Evolutionary conservation across 2,329 filamentous ascomycete genomes (phyloP), one percentile per base, ranked within the genome.

Genomic region (Trematosphaeria pertusa): DNA sequence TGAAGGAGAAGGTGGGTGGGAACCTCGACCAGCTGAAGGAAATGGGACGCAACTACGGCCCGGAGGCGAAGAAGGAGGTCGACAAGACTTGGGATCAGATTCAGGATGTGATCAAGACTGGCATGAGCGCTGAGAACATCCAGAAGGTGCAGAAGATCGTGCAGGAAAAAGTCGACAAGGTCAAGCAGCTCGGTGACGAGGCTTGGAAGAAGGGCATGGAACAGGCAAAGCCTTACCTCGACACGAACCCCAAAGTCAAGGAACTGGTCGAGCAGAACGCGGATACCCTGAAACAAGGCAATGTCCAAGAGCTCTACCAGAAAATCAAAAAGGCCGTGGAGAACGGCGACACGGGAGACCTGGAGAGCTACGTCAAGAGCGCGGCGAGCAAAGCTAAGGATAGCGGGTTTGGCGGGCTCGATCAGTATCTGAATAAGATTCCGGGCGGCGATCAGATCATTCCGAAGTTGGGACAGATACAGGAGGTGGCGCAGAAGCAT

Each of bases 191-290:
- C 2, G 87, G 86, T 17, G 86, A 91, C 31, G 79, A 90, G 70
- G 84, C 85, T 0, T 91, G 86, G 86, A 77, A 84, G 55, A 87
- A 89, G 75, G 86, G 83, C 0, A 64, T 88, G 36, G 84, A 91
- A 71, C 78, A 89, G 70, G 85, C 83, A 26, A 85, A 88, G 75
- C 87, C 87, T 0, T 82, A 84, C 48, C 78, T 91, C 1, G 87
- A 91, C 58, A 90, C 90, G 78, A 88, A 83, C 70, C 87, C 87
- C n/a, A 77, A 88, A 73, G 73, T 89, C 48, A 91, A 89, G 76
- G 78, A 89, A 70, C 69, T 90, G 0, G 66, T 91, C 1, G 86
- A 89, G 75, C 76, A 87, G 63, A 91, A 92, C 69, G 78, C 80
- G 36, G 84, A 88, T 45, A 71, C 79, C 0, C 72, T 92, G 37